Evolutionary conservation across 306 rosid species (phyloP).

Genomic region (Alnus glutinosa): DNA sequence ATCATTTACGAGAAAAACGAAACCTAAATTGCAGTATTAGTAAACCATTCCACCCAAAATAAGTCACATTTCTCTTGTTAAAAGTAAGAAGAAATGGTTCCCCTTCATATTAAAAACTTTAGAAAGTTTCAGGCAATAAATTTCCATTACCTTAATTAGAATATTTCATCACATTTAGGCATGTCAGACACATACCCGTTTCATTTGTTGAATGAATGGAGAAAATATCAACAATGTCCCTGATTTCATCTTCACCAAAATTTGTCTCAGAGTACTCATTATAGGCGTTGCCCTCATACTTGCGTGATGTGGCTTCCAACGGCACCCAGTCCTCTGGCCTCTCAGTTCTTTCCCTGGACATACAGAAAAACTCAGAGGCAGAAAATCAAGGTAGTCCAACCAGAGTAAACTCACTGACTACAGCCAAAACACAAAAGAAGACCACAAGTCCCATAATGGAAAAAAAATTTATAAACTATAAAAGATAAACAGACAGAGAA

Average conservation of each 20-base stretch:
- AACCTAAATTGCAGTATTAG: background rate
- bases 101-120: background rate
- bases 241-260: slow-evolving; percentile 38
- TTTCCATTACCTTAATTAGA: background rate
- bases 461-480: background rate
- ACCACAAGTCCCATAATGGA: slow-evolving; percentile 4
- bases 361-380: slow-evolving; percentile 35
- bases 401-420: slow-evolving; percentile 14
- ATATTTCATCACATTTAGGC: slow-evolving; percentile 19
- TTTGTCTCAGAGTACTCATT: slow-evolving; percentile 38
- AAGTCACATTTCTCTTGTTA: background rate
- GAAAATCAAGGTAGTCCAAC: slow-evolving; percentile 16
- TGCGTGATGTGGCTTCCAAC: slow-evolving; percentile 43
- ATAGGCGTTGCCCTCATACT: slow-evolving; percentile 15
- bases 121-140: background rate
- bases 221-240: slow-evolving; percentile 51
- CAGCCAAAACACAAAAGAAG: slow-evolving; percentile 17
- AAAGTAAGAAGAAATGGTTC: background rate
- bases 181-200: slow-evolving; percentile 43
- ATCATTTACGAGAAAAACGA: background rate
- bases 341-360: slow-evolving; percentile 68
- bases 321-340: slow-evolving; percentile 99
- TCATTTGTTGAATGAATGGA: slow-evolving; percentile 55
- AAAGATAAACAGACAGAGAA: slow-evolving; percentile 16
- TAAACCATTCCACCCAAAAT: background rate